phyloP scores from a whole-genome alignment of 371 early-diverging fungal genomes.

The Mortierella sp. region DNA sequence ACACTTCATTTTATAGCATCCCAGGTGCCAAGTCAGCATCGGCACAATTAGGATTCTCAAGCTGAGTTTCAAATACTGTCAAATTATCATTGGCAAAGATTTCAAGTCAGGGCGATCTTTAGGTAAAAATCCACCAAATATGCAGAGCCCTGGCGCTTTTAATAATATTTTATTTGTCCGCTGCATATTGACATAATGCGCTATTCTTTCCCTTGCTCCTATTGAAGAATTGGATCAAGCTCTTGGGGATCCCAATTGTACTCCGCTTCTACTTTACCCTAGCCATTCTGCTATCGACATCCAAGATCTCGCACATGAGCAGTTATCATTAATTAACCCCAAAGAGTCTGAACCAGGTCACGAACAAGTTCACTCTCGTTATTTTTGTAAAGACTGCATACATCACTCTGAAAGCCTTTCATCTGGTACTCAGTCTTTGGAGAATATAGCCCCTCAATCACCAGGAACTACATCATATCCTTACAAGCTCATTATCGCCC shows the following conservation, averaged over 20 bases:
- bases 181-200: too few relatives aligned
- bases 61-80: slow-evolving; percentile 48
- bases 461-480: slow-evolving; percentile 15
- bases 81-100: slow-evolving; percentile 57
- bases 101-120: slow-evolving; percentile 33
- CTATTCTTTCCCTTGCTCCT: not conserved
- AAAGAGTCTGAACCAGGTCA: not conserved
- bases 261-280: slow-evolving; percentile 48
- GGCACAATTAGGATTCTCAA: slow-evolving; percentile 56
- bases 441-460: not conserved
- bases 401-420: slow-evolving; percentile 4
- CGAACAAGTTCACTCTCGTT: slow-evolving; percentile 11
- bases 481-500: slow-evolving; percentile 51
- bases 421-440: not conserved
- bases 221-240: slow-evolving; percentile 46
- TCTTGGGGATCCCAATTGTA: slow-evolving; percentile 40
- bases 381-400: slow-evolving; percentile 33
- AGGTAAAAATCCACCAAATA: slow-evolving; percentile 22
- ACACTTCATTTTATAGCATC: slow-evolving; percentile 20
- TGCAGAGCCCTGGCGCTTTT: not conserved
- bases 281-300: slow-evolving; percentile 49
- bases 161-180: too few relatives aligned
- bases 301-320: slow-evolving; percentile 8
- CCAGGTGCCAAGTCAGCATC: slow-evolving; percentile 57
- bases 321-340: not conserved